Conservation (phyloP, 169 alveolate species). For the Plasmodium cynomolgi region DNA sequence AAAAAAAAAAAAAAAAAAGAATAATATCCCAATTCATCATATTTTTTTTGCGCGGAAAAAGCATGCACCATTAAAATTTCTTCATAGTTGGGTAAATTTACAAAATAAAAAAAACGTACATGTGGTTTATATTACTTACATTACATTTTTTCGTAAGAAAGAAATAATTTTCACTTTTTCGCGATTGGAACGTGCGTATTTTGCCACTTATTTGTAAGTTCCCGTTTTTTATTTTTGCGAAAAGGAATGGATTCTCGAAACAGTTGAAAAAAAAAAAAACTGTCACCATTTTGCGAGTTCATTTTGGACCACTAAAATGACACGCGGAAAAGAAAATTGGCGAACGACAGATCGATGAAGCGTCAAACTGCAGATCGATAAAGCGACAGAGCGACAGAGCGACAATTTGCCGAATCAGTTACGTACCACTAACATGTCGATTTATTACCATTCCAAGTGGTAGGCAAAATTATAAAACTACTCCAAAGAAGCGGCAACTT, state of each 20-base stretch:
- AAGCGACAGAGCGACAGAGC: background rate
- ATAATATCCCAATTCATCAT: background rate
- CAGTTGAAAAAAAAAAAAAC: background rate
- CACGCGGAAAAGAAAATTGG: background rate
- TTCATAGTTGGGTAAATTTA: background rate
- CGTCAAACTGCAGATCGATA: background rate
- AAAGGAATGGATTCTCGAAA: background rate
- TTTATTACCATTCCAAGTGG: background rate
- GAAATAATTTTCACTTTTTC: background rate
- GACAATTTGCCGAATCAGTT: background rate
- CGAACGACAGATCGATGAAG: background rate
- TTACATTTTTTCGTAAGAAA: background rate
- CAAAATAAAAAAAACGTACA: background rate
- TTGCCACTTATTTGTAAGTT: background rate
- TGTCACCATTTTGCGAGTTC: background rate
- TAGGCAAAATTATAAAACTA: background rate
- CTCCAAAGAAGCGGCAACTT: background rate
- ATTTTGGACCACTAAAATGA: background rate
- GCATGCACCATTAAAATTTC: background rate
- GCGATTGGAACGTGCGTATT: background rate
- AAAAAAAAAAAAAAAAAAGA: background rate
- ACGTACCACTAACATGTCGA: background rate
- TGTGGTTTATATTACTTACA: background rate
- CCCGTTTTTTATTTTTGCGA: background rate
- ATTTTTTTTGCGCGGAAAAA: background rate